Conservation (phyloP, 2,329 filamentous ascomycete genomes). For the Fusarium verticillioides region DNA sequence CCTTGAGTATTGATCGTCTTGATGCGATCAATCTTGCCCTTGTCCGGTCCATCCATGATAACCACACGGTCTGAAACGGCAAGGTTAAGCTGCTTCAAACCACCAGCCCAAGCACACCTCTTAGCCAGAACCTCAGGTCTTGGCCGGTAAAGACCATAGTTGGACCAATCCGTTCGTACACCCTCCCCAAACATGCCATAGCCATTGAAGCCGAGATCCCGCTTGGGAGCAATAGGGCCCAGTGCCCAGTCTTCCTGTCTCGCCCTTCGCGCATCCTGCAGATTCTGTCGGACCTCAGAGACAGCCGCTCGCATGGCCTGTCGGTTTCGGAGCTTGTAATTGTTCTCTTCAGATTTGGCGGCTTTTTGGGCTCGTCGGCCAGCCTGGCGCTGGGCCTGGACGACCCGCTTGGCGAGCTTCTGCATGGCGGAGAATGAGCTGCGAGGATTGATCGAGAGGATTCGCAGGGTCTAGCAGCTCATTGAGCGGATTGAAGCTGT, state of each 20-base stretch:
- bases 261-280: conserved; percentile 57
- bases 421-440: conserved; percentile 65
- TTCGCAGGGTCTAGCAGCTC: conserved; percentile 40
- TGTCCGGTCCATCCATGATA: conserved; percentile 79
- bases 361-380: conserved; percentile 58
- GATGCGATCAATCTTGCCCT: conserved; percentile 85
- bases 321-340: conserved; percentile 47
- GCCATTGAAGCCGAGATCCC: conserved; percentile 72
- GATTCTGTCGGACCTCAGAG: conserved; percentile 49
- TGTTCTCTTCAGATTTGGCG: conserved; percentile 47
- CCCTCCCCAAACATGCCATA: conserved; percentile 66
- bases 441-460: conserved; percentile 9
- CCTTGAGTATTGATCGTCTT: conserved; percentile 62
- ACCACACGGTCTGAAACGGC: conserved; percentile 82
- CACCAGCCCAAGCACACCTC: conserved; percentile 67
- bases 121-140: conserved; percentile 52
- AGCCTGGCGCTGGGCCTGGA: conserved; percentile 73
- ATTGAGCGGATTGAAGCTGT: conserved; percentile 41
- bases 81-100: conserved; percentile 68
- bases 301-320: conserved; percentile 47
- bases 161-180: conserved; percentile 52
- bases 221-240: conserved; percentile 81
- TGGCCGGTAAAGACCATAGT: conserved; percentile 45
- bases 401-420: conserved; percentile 74
- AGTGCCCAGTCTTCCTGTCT: conserved; percentile 81